Base-by-base conservation (phyloP, 441 rosid genomes). In the Populus hybrid region DNA sequence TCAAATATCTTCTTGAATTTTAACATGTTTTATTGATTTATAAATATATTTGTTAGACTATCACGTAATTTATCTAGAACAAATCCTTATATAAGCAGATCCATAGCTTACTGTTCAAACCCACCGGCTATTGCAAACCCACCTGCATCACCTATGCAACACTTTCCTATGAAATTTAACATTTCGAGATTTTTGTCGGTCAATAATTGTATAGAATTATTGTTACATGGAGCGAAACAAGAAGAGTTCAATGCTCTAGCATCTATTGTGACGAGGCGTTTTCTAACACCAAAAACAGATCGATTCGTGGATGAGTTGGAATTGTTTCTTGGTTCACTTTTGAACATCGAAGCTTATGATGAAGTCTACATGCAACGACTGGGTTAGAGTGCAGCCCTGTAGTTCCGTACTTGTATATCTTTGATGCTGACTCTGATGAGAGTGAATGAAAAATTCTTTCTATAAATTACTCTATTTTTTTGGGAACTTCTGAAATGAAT, bases 261-360 rank as follows among this genome's bases (percentile, higher is more conserved):
- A 11, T 65, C 75, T 73, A 89, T 88, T 72, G 97, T 94, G n/a
- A n/a, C n/a, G n/a, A n/a, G n/a, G n/a, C n/a, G n/a, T 10, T 96
- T 96, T 72, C 78, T 90, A 45, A 79, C 80, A 64, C 88, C 89
- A 76, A 89, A 89, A 85, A 86, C 97, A 8, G 90, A 82, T 56
- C 83, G 88, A 42, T 93, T 96, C 72, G 92, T 88, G 76, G 69
- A 84, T 0, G 97, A 93, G 81, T 24, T 92, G 65, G 94, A 90
- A 73, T 80, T 92, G 20, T 96, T 94, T 85, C 93, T 94, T 20
- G 96, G 90, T 50, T 88, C 97, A 0, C 94, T 94, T 6, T 83
- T 93, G 75, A 94, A 83, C 82, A 69, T 84, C 2, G 93, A 90
- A 72, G 97, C 97, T 16, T 95, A 87, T 33, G 98, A 94, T 82